Base-by-base conservation (phyloP, 305 asterid genomes). In the Petunia hybrid region DNA sequence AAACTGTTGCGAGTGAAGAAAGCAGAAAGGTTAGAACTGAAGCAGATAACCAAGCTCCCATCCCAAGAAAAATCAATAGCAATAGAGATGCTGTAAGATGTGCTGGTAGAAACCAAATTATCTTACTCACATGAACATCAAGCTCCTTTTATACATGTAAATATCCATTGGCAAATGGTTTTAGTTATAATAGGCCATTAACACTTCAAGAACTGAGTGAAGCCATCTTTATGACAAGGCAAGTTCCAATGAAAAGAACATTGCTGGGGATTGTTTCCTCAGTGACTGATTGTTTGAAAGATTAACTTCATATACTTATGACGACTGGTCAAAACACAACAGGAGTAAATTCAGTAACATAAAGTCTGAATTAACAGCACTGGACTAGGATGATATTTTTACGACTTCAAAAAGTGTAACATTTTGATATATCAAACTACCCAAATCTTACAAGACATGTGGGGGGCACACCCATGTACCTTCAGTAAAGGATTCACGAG, bases 401-500 rank as follows among this genome's bases (percentile, higher is more conserved):
- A n/a, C n/a, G n/a, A n/a, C n/a, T n/a, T n/a, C n/a, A n/a, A n/a
- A n/a, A n/a, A n/a, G n/a, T n/a, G 12, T 4, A 51, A 14, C 57
- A 51, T 14, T 51, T 51, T 51, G 57, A 51, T 51, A 10, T 4
- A 63, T 22, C 31, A 63, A 35, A 63, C 9, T n/a, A 63, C 69
- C 14, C 61, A 46, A 46, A 48, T 9, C 61, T 71, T 31, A 31
- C 61, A 71, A 71, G 61, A 70, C 57, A n/a, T 14, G 61, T 40
- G 53, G 31, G 35, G 43, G 53, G 31, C 55, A 53, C 62, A 73
- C 41, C 40, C 40, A 43, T 43, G 78, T 76, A 87, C 91, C 87
- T 88, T 82, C 78, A 41, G 59, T 77, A 80, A 69, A 59, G 76
- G 74, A 79, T 65, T 61, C 67, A 12, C 35, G 65, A 63, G 43